Evolutionary conservation across 345 rosid genomes (phyloP).

Genomic region (Eucalyptus decipiens): DNA sequence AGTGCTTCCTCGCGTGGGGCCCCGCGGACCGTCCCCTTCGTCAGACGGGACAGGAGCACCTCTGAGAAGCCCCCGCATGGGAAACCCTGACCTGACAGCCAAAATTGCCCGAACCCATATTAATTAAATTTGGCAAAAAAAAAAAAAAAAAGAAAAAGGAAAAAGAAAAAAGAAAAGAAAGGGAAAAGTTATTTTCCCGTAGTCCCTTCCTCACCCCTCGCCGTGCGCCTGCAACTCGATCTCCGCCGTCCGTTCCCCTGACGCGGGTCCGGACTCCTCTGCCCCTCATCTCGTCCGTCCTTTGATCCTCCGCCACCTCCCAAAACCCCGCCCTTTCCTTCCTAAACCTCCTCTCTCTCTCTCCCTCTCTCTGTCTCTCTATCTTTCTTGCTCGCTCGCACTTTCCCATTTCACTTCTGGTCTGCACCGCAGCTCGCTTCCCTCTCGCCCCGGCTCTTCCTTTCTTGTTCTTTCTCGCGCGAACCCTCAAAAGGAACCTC

Average conservation of each 20-base stretch:
- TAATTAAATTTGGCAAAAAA: not conserved
- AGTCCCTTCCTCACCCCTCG: not conserved
- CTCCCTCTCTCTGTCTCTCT: not conserved
- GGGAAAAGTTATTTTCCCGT: not conserved
- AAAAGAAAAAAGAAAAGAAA: not conserved
- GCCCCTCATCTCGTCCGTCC: not conserved
- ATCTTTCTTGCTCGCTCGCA: not conserved
- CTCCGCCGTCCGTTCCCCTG: not conserved
- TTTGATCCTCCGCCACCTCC: not conserved
- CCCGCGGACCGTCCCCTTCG: not conserved
- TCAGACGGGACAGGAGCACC: not conserved
- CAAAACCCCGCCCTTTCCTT: not conserved
- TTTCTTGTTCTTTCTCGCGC: not conserved
- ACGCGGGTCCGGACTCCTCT: not conserved
- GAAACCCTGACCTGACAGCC: not conserved
- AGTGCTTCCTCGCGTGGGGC: not conserved
- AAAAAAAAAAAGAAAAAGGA: accelerated
- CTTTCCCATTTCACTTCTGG: not conserved
- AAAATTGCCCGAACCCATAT: not conserved
- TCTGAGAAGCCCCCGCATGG: not conserved
- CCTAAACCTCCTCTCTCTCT: not conserved
- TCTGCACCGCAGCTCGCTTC: not conserved
- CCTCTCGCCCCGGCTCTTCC: not conserved
- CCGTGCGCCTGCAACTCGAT: not conserved
- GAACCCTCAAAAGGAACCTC: conserved; percentile 11